phyloP scores from a whole-genome alignment of 371 early-diverging fungal genomes.

The Actinomortierella wolfii region DNA sequence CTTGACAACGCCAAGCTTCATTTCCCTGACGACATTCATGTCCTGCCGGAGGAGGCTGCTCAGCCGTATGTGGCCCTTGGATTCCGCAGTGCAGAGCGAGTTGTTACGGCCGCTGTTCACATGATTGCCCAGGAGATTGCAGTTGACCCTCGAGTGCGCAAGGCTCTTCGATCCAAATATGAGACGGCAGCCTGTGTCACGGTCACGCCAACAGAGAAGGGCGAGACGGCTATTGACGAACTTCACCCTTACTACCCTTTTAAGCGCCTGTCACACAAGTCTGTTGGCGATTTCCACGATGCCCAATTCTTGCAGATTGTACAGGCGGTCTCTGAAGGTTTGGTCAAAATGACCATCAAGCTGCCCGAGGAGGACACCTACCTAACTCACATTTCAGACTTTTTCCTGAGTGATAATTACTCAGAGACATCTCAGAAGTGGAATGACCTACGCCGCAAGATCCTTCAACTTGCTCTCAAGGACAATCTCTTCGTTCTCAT shows the following conservation, averaged over 20 bases:
- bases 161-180: slow-evolving; percentile 80
- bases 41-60: slow-evolving; percentile 68
- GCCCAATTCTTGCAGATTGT: slow-evolving; percentile 80
- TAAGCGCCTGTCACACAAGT: slow-evolving; percentile 86
- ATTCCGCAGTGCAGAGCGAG: slow-evolving; percentile 61
- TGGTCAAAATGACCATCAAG: slow-evolving; percentile 68
- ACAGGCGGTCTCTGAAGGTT: slow-evolving; percentile 77
- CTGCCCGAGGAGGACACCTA: slow-evolving; percentile 66
- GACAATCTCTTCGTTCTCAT: slow-evolving; percentile 75
- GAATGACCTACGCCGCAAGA: slow-evolving; percentile 78
- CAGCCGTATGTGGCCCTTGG: slow-evolving; percentile 53
- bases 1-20: slow-evolving; percentile 59
- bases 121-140: slow-evolving; percentile 81
- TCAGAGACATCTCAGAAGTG: slow-evolving; percentile 74
- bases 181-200: slow-evolving; percentile 69
- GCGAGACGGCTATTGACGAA: slow-evolving; percentile 74
- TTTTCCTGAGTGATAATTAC: slow-evolving; percentile 62
- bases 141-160: slow-evolving; percentile 82
- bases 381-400: slow-evolving; percentile 60
- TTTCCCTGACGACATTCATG: slow-evolving; percentile 57
- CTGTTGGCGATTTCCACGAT: slow-evolving; percentile 68
- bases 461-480: slow-evolving; percentile 63
- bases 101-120: slow-evolving; percentile 69
- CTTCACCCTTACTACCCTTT: slow-evolving; percentile 83
- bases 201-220: slow-evolving; percentile 86